Conservation (phyloP, 2,329 filamentous ascomycete species). For the Aureobasidium melanogenum region DNA sequence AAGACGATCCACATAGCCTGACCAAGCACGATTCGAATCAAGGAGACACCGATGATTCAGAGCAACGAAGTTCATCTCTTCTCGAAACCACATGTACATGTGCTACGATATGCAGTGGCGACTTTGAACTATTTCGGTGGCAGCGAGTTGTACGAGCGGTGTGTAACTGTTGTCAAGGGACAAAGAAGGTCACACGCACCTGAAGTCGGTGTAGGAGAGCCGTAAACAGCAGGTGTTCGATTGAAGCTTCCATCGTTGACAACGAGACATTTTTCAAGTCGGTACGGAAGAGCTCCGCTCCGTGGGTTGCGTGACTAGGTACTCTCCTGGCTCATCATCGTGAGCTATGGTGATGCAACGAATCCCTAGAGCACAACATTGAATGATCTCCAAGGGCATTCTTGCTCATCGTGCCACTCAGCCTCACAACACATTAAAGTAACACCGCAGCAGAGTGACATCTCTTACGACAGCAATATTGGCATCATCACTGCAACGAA, state of each 20-base stretch:
- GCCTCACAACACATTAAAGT: background rate
- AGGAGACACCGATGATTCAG: background rate
- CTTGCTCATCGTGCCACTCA: background rate
- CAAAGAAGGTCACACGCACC: background rate
- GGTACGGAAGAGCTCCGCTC: background rate
- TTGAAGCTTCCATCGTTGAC: background rate
- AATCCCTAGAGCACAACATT: background rate
- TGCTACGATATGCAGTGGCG: background rate
- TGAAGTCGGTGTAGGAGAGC: background rate
- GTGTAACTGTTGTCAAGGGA: background rate
- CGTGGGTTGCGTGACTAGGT: background rate
- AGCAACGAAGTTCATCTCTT: background rate
- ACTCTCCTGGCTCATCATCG: background rate
- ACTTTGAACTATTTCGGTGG: background rate
- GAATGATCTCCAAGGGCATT: background rate
- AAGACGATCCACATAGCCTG: background rate
- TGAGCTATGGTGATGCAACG: background rate
- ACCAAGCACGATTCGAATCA: background rate
- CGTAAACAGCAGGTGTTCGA: background rate
- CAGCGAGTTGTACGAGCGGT: background rate
- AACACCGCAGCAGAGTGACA: background rate
- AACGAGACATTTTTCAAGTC: background rate
- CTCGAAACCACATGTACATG: background rate
- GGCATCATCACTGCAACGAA: background rate
- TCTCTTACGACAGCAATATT: background rate